Base-by-base conservation (phyloP, 1,284 basidiomycete species). In the Peniophora sp. region DNA sequence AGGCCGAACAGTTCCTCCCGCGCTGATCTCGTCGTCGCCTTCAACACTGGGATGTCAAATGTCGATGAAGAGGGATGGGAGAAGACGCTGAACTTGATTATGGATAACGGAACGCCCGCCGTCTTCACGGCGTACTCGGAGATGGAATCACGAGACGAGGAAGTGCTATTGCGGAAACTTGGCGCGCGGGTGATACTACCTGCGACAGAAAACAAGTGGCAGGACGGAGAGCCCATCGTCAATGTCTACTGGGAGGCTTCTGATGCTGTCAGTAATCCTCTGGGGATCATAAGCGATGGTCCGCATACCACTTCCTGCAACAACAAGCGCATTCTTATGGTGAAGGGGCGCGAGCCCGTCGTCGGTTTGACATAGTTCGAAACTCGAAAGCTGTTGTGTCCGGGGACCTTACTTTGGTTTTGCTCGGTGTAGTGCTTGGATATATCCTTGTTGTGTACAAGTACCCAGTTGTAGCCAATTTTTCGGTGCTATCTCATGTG, bases 31-130 rank as follows among this genome's bases (percentile, higher is more conserved):
- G 39, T 55, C 20, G 53, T 49, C 1, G 53, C 49, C 3, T 53
- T 56, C 55, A 56, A 58, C 34, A 56, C 55, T 6, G 56, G 56
- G 0, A 49, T 53, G 53, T 38, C 53, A 34, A 54, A 58, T 19
- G 27, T 41, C 39, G 20, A n/a, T 41, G 39, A 22, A 41, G 39
- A 6, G 20, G n/a, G 23, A n/a, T 46, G 45, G 45, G 23, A 27
- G 19, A 19, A 20, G n/a, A 25, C 45, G 16, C 23, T 46, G 3
- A 23, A 46, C 20, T 8, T 46, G 14, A 46, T 46, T 20, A 3
- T 46, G n/a, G 45, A 19, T 19, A 27, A 27, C 9, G 23, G 23
- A 8, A 27, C 23, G n/a, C 45, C 45, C 11, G 45, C 45, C 16
- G 45, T 46, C 9, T 46, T 46, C 45, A 46, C 45, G 16, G 45